Conservation (phyloP, 2,329 filamentous ascomycete genomes). For the Cladosporium sp. region DNA sequence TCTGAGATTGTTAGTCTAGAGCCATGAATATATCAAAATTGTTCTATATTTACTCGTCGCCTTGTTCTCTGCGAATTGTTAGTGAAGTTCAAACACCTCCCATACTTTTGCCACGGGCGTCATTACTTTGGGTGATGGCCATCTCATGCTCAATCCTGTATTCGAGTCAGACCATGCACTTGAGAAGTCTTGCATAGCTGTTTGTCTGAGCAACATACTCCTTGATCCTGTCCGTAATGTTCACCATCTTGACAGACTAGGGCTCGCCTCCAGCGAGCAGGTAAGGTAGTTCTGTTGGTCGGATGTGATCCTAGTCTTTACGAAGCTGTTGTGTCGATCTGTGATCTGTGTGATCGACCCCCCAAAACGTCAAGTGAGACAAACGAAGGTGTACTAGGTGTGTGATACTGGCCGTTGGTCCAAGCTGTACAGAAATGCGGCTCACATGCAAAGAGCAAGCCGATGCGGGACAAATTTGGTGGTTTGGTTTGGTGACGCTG, state of each 20-base stretch:
- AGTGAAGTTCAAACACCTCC: constrained; percentile 24
- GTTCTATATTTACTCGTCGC: constrained; percentile 70
- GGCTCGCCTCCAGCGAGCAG: constrained; percentile 15
- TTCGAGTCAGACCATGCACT: constrained; percentile 11
- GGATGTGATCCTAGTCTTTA: background rate
- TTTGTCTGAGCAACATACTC: constrained; percentile 61
- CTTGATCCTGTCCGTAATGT: constrained; percentile 99
- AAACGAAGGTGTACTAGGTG: background rate
- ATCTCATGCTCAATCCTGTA: constrained; percentile 98
- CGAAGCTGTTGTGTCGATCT: no score
- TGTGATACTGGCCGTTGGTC: background rate
- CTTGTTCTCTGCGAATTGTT: constrained; percentile 76
- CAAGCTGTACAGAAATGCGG: constrained; percentile 1
- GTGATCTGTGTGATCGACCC: no score
- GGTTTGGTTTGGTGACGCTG: background rate
- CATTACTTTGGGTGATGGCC: constrained; percentile 93
- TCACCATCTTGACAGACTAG: constrained; percentile 69
- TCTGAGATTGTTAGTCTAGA: constrained; percentile 55
- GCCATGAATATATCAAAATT: background rate
- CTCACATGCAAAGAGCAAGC: background rate
- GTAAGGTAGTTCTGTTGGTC: background rate
- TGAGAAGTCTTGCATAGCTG: background rate
- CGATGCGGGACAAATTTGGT: constrained; percentile 1
- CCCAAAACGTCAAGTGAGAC: background rate
- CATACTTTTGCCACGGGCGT: constrained; percentile 1